Base-by-base conservation (phyloP, 306 rosid species). In the Hippophae gyantsensis region DNA sequence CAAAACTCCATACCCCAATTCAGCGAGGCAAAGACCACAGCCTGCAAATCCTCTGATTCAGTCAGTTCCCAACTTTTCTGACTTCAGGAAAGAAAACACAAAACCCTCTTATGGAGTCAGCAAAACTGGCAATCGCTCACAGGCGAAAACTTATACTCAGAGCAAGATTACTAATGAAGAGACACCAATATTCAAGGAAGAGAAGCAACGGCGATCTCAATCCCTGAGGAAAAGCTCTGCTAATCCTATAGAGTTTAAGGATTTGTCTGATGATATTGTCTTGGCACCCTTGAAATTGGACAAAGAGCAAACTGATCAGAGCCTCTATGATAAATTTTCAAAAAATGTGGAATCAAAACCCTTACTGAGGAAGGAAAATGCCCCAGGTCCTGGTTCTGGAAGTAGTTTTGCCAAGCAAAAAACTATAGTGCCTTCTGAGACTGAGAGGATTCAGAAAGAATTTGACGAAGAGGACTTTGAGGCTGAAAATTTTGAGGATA, bases 1-100 rank as follows among this genome's bases (percentile, higher is more conserved):
- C 65, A 86, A 76, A 68, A 75, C 72, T 72, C 67, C 83, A 42
- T 76, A 64, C 64, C 40, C 81, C 61, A 58, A 69, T 76, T 74
- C 84, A 56, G 97, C 89, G 43, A 75, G 74, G 82, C 85, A 89
- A 73, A 86, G 87, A 76, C 46, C 61, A n/a, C 80, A 70, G 53
- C 68, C 73, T 48, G 94, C 89, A 59, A 84, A 70, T 59, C 94
- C 85, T 72, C 82, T 86, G 67, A 84, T 84, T 42, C 95, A 84
- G 69, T 93, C 97, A 56, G 95, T 93, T 64, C 99, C 97, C 42
- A 93, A 93, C 74, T 93, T 89, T 70, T 81, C 99, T 59, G 99
- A 93, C 73, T 75, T 93, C 54, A 84, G 97, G 73, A 93, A 93
- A 80, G 99, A 93, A 79, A 93, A 89, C 66, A 86, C 99, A 9